Conservation (phyloP, 306 rosid species). For the Glycine tomentella region DNA sequence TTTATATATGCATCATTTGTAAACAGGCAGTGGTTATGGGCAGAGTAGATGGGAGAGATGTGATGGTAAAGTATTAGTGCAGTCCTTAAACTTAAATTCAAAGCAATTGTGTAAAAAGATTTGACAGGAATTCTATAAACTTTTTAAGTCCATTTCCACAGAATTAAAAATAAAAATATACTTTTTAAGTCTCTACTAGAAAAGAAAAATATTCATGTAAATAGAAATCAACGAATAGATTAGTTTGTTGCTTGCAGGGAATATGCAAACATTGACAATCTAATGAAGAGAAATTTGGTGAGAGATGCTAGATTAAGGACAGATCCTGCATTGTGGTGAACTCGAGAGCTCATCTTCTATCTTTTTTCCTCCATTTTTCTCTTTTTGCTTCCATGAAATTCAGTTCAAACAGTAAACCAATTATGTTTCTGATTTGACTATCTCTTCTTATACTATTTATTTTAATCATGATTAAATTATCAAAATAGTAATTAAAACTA, state of each 20-base stretch:
- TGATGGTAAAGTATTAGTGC: conserved; percentile 45
- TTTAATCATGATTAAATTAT: neutral
- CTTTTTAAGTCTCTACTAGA: neutral
- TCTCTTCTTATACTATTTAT: neutral
- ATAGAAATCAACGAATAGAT: conserved; percentile 9
- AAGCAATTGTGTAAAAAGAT: conserved; percentile 48
- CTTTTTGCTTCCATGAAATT: neutral
- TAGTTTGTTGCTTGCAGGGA: conserved; percentile 41
- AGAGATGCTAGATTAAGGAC: conserved; percentile 30
- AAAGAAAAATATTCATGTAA: conserved; percentile 23
- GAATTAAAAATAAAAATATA: too few relatives aligned
- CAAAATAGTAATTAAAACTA: neutral
- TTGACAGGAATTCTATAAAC: neutral
- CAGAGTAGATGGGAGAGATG: conserved; percentile 34
- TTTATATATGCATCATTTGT: conserved; percentile 43
- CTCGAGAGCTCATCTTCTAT: neutral
- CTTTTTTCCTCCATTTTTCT: neutral
- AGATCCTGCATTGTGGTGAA: conserved; percentile 13
- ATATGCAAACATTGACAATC: conserved; percentile 14
- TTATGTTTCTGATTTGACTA: neutral
- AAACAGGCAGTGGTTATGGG: conserved; percentile 3
- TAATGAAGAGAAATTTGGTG: conserved; percentile 47
- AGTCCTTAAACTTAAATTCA: conserved; percentile 53
- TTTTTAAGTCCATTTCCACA: neutral
- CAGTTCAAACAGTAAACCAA: neutral